These are phyloP conservation scores for Debaryomycetaceae sp. DNA, from an alignment of 1,139 yeast species.

Conservation along the genomic window DNA sequence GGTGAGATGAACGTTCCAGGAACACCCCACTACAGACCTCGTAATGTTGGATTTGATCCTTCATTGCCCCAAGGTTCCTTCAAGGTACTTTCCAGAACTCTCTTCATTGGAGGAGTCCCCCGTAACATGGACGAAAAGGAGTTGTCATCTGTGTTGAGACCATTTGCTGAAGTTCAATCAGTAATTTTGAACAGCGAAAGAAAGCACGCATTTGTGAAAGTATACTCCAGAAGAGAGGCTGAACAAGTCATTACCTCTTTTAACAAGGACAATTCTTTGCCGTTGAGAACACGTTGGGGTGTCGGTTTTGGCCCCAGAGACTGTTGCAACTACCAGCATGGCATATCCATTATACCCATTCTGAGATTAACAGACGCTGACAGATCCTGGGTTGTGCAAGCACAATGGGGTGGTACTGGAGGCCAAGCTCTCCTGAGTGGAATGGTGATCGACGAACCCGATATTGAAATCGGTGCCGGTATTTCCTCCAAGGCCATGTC, in stretches of 20 bases:
- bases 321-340: slow-evolving; percentile 92
- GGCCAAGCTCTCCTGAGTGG: slow-evolving; percentile 83
- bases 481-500: slow-evolving; percentile 91
- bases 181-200: slow-evolving; percentile 83
- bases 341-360: slow-evolving; percentile 83
- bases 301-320: slow-evolving; percentile 99
- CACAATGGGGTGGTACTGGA: slow-evolving; percentile 98
- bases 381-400: slow-evolving; percentile 79
- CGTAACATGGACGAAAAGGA: slow-evolving; percentile 74
- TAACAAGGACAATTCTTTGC: slow-evolving; percentile 49
- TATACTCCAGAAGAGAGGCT: slow-evolving; percentile 93
- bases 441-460: slow-evolving; percentile 92
- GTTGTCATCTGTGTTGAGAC: slow-evolving; percentile 64
- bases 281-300: slow-evolving; percentile 92
- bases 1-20: slow-evolving; percentile 68
- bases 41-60: slow-evolving; percentile 66
- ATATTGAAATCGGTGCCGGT: slow-evolving; percentile 93
- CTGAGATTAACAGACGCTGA: slow-evolving; percentile 92
- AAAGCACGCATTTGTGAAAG: slow-evolving; percentile 94
- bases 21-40: slow-evolving; percentile 70
- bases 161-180: slow-evolving; percentile 94
- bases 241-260: slow-evolving; percentile 65
- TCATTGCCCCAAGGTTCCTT: slow-evolving; percentile 76
- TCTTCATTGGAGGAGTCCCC: slow-evolving; percentile 93
- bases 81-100: slow-evolving; percentile 82